Percentiles rank a stretch among this genome's conserved stretches.
Conservation (phyloP, 2,329 filamentous ascomycete species). For the Teratosphaeria gauchensis region DNA sequence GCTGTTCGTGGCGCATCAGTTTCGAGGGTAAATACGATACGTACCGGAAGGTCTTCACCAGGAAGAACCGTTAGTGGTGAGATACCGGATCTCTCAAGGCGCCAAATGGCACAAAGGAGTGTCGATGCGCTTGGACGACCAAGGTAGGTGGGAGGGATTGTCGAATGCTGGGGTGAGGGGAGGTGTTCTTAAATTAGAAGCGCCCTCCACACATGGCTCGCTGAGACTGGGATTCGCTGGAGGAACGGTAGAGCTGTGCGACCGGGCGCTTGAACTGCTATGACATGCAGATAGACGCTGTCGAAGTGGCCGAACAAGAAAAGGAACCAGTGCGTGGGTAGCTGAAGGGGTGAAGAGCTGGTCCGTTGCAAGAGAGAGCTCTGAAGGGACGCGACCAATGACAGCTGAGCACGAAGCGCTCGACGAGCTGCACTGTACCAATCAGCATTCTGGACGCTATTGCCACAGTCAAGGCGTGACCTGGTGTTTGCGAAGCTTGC, state of each 20-base stretch:
- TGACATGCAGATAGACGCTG: slow-evolving; percentile 8
- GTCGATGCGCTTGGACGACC: slow-evolving; percentile 15
- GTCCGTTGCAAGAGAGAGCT: not conserved
- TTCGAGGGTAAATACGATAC: slow-evolving; percentile 13
- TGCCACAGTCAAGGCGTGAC: slow-evolving; percentile 4
- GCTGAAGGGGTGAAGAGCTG: not conserved
- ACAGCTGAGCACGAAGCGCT: slow-evolving; percentile 5
- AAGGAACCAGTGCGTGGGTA: not conserved
- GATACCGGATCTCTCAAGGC: slow-evolving; percentile 24
- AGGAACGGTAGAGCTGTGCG: not conserved
- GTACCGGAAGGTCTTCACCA: slow-evolving; percentile 24
- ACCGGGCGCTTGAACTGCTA: slow-evolving; percentile 1
- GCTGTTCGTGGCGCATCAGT: slow-evolving; percentile 1
- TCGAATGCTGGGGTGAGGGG: slow-evolving; percentile 7
- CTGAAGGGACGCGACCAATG: slow-evolving; percentile 6
- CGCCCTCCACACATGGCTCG: slow-evolving; percentile 20
- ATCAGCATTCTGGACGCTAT: slow-evolving; percentile 12
- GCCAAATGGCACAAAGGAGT: slow-evolving; percentile 19
- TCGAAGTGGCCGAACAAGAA: not conserved
- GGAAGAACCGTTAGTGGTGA: slow-evolving; percentile 23
- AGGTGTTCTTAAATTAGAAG: slow-evolving; percentile 19
- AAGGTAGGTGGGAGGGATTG: slow-evolving; percentile 9
- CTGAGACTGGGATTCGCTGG: slow-evolving; percentile 6
- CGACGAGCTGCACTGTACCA: slow-evolving; percentile 6
- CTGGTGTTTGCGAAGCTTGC: not conserved